phyloP scores from a whole-genome alignment of 306 rosid genomes.

The Hippophae rhamnoides region DNA sequence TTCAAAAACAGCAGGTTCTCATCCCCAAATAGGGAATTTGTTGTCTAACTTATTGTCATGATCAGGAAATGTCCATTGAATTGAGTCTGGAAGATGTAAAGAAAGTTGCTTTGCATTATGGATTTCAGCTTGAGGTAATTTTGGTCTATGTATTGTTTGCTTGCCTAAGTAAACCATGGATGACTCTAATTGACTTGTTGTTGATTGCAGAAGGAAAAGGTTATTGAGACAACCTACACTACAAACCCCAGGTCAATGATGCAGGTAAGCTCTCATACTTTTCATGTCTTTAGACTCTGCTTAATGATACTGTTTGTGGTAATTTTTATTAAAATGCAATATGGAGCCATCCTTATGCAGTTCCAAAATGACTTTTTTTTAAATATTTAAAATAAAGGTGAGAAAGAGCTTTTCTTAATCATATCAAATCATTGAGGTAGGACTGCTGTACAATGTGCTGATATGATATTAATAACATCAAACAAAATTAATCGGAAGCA shows the following conservation, averaged over 20 bases:
- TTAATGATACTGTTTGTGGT: not conserved
- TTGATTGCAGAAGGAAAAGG: conserved; percentile 65
- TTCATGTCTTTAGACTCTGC: not conserved
- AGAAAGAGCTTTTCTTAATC: too few relatives aligned
- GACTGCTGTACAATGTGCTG: too few relatives aligned
- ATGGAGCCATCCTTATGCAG: too few relatives aligned
- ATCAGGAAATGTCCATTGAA: conserved; percentile 89
- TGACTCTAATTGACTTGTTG: conserved; percentile 8
- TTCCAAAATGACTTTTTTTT: too few relatives aligned
- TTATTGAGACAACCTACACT: conserved; percentile 75
- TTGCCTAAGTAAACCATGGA: not conserved
- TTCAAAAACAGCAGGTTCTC: conserved; percentile 1
- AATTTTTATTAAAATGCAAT: not conserved
- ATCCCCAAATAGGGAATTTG: not conserved
- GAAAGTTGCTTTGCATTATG: conserved; percentile 64
- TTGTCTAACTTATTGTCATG: conserved; percentile 5
- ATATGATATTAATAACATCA: too few relatives aligned
- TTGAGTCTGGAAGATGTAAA: conserved; percentile 92
- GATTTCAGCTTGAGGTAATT: conserved; percentile 73
- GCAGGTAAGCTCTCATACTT: conserved; percentile 56
- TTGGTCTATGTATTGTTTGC: conserved; percentile 8
- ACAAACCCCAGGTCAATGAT: conserved; percentile 85
- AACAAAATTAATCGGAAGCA: too few relatives aligned
- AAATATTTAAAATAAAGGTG: too few relatives aligned
- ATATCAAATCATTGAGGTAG: too few relatives aligned